phyloP scores from a whole-genome alignment of 208 protist species.

The Acanthamoeba triangularis region DNA sequence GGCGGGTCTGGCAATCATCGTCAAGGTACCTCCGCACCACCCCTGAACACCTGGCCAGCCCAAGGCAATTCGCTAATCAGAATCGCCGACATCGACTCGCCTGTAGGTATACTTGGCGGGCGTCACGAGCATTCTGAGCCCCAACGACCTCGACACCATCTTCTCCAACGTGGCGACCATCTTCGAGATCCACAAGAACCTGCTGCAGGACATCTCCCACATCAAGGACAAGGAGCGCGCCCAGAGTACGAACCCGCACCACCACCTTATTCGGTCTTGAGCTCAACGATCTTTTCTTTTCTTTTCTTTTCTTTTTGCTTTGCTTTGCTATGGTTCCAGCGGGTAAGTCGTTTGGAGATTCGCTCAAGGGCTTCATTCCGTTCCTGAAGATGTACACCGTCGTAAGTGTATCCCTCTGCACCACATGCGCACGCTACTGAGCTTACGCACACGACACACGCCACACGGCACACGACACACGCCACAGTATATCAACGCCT shows the following conservation, averaged over 20 bases:
- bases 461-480: no score
- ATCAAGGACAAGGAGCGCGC: background rate
- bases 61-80: no score
- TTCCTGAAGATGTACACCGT: conserved; percentile 51
- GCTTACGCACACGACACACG: background rate
- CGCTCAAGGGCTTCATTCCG: background rate
- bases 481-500: conserved; percentile 12
- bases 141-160: background rate
- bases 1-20: background rate
- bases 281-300: background rate
- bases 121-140: background rate
- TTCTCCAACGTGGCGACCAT: conserved; percentile 22
- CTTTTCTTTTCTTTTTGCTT: background rate
- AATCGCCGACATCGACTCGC: no score
- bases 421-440: no score
- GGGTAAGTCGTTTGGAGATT: background rate
- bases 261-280: no score
- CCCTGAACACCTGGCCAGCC: no score
- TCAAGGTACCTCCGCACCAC: background rate
- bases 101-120: background rate
- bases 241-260: background rate
- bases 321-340: background rate
- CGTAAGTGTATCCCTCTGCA: background rate
- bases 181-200: background rate
- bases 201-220: background rate